Conservation (phyloP, 768 basidiomycete genomes). For the Psilocybe azurescens region DNA sequence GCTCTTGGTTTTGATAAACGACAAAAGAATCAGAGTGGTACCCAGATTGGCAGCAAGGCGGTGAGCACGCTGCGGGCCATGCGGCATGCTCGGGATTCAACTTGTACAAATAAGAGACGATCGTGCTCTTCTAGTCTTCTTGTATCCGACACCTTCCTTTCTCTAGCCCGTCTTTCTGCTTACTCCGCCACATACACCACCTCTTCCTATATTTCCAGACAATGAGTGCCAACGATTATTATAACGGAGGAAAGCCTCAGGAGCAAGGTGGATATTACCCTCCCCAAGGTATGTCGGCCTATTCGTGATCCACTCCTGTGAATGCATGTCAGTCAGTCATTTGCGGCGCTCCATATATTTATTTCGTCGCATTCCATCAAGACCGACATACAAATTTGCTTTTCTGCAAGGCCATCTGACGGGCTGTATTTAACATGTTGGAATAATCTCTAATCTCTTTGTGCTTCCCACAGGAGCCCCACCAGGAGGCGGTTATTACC, state of each 20-base stretch:
- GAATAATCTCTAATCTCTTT: not conserved
- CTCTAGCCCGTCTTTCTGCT: conserved; percentile 11
- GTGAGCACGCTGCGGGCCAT: conserved; percentile 14
- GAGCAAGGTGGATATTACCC: conserved; percentile 51
- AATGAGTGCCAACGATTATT: conserved; percentile 83
- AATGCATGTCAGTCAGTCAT: conserved; percentile 5
- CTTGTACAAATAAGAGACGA: conserved; percentile 36
- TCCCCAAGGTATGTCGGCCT: conserved; percentile 35
- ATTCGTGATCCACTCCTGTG: conserved; percentile 2
- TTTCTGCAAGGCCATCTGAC: not conserved
- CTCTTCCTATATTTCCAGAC: conserved; percentile 12
- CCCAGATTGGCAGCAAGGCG: conserved; percentile 2
- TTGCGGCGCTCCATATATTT: not conserved
- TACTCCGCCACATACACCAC: conserved; percentile 14
- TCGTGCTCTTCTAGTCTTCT: conserved; percentile 12
- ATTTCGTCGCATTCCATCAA: not conserved
- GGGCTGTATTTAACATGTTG: not conserved
- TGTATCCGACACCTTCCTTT: conserved; percentile 16
- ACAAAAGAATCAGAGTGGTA: not conserved
- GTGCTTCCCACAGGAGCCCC: conserved; percentile 45
- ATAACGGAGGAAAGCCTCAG: conserved; percentile 54
- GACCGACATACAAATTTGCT: not conserved
- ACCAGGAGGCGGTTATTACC: conserved; percentile 73
- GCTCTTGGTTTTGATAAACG: not conserved
- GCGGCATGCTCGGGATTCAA: conserved; percentile 29